Conservation (phyloP, 331 rosid species). For the Pyrus hybrid region DNA sequence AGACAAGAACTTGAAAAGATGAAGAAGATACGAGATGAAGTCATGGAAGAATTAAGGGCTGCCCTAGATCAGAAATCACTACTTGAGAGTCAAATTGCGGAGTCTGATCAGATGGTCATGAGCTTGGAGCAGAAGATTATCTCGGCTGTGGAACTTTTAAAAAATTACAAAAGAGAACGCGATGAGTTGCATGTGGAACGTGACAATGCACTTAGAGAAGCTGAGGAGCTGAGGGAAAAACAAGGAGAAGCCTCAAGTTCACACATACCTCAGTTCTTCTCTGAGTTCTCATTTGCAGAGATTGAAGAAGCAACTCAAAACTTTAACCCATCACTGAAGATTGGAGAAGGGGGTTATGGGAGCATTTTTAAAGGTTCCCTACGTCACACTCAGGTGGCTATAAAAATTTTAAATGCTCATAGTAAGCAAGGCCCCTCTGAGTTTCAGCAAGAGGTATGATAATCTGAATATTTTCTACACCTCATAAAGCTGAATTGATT, state of each 20-base stretch:
- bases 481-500: background rate
- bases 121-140: constrained; percentile 46
- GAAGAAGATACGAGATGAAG: constrained; percentile 31
- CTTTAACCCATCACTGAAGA: constrained; percentile 55
- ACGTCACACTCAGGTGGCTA: constrained; percentile 79
- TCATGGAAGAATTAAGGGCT: constrained; percentile 41
- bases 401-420: constrained; percentile 44
- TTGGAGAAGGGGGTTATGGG: constrained; percentile 97
- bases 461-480: background rate
- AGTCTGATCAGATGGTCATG: constrained; percentile 31
- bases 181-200: constrained; percentile 56
- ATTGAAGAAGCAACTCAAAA: constrained; percentile 60
- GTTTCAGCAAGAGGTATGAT: constrained; percentile 79
- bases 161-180: constrained; percentile 49
- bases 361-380: constrained; percentile 54
- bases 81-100: constrained; percentile 50
- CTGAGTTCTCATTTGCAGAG: constrained; percentile 60
- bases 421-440: constrained; percentile 68
- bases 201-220: constrained; percentile 54
- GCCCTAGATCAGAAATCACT: constrained; percentile 36
- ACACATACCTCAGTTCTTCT: constrained; percentile 36
- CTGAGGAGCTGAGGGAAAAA: constrained; percentile 56
- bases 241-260: constrained; percentile 43
- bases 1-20: constrained; percentile 33
- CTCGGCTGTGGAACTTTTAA: constrained; percentile 37